Evolutionary conservation across 805 yeast genomes (phyloP), one percentile per base, ranked within the genome.

Genomic region (Candida endomychidarum): DNA sequence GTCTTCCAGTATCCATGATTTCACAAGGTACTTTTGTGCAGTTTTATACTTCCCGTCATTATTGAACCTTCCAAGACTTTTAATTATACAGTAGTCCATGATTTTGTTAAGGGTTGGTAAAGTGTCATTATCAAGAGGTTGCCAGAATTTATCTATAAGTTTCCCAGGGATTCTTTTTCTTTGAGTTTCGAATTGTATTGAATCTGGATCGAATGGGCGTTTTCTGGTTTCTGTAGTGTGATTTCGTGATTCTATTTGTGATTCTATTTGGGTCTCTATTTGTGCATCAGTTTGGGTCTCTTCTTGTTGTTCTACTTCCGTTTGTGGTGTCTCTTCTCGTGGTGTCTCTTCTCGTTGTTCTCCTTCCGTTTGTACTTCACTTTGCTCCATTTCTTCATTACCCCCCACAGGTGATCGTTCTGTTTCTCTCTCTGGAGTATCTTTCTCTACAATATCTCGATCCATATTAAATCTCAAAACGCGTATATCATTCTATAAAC

Each of bases 131-230:
- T 54, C 57, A 11, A 64, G 37, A 1, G 61, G 58, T 37, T 56
- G 58, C 70, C 70, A 64, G 12, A 57, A 47, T 24, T 43, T 43
- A 17, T 61, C 65, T 9, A 62, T 60, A 3, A 57, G 14, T 26
- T 49, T 56, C 2, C 58, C 60, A 5, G 62, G 47, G 2, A 63
- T 46, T 28, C 33, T 42, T 40, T 28, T 45, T 41, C 25, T 44
- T 44, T 26, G 47, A 20, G 41, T 36, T 33, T 37, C 43, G 38
- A 16, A 25, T 16, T 42, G 41, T n/a, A 41, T 26, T 12, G 41
- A 37, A 14, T 43, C 48, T 3, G 48, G 50, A 30, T 49, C 48
- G 19, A 46, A 44, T 14, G 14, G 16, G 22, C 29, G 28, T 36
- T 21, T 28, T 29, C 22, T 28, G 6, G 5, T 12, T 7, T 6